These are phyloP conservation scores for Eimeria praecox DNA, from an alignment of 169 alveolate genomes.

Conservation along the genomic window DNA sequence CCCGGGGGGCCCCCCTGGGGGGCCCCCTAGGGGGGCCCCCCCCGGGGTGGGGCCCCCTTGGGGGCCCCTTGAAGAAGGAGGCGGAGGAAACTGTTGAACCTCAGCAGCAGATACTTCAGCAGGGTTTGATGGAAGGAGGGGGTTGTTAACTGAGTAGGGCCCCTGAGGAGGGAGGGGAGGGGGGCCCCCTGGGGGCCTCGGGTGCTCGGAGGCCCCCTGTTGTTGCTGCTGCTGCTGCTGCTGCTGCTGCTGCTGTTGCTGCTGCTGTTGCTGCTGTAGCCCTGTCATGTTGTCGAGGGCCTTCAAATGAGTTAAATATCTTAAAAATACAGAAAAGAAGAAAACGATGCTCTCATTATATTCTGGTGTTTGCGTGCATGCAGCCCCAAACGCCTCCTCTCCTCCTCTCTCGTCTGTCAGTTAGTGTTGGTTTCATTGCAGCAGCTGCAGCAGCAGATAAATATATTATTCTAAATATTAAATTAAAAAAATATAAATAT, in stretches of 20 bases:
- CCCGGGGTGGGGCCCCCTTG: not conserved
- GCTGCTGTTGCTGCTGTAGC: not conserved
- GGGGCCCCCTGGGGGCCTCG: slow-evolving; percentile 14
- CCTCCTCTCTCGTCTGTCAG: too few species aligned
- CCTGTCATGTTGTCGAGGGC: not conserved
- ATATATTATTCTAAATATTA: too few species aligned
- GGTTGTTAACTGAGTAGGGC: not conserved
- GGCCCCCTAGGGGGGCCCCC: slow-evolving; percentile 16
- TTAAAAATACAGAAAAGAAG: not conserved
- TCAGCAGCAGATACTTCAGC: not conserved
- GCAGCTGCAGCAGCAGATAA: too few species aligned
- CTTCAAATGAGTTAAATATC: too few species aligned
- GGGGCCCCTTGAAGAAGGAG: not conserved
- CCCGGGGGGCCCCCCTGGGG: not conserved
- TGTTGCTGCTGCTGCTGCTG: too few species aligned
- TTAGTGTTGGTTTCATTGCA: too few species aligned
- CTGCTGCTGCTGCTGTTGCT: not conserved
- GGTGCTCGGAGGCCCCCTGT: slow-evolving; percentile 3
- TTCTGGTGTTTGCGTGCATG: not conserved
- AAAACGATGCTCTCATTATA: not conserved
- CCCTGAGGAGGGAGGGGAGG: not conserved
- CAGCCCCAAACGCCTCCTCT: too few species aligned
- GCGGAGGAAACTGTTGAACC: not conserved
- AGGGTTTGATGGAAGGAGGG: not conserved
- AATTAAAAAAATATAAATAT: too few species aligned